These are phyloP conservation scores for Metschnikowia baotianmanensis DNA, from an alignment of 805 yeast genomes.

Conservation along the genomic window DNA sequence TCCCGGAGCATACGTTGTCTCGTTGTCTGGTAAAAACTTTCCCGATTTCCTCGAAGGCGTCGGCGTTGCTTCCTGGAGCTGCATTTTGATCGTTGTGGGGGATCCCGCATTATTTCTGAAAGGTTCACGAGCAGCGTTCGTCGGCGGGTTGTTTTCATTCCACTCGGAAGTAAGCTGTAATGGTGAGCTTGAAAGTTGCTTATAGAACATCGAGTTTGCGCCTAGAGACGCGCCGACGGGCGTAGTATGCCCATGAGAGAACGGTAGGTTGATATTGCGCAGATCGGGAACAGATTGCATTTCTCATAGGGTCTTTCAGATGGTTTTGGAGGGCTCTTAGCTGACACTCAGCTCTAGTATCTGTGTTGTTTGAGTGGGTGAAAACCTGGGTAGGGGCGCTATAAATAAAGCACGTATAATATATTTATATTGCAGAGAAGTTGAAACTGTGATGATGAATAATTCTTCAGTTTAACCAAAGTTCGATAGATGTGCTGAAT, in stretches of 20 bases:
- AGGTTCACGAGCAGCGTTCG: not conserved
- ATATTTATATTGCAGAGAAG: too few relatives aligned
- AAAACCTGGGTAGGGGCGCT: too few relatives aligned
- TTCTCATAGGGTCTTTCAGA: constrained; percentile 1
- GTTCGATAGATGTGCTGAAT: too few relatives aligned
- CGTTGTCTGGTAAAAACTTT: not conserved
- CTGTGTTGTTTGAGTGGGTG: too few relatives aligned
- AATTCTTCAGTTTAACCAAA: too few relatives aligned
- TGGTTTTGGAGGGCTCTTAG: too few relatives aligned
- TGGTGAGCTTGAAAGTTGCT: constrained; percentile 9
- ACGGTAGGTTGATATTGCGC: constrained; percentile 9
- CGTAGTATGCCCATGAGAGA: constrained; percentile 4
- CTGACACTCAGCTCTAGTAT: too few relatives aligned
- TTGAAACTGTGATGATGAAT: too few relatives aligned
- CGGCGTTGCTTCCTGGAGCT: constrained; percentile 6
- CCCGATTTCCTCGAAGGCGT: constrained; percentile 8
- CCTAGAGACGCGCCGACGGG: constrained; percentile 1
- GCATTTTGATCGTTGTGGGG: constrained; percentile 7
- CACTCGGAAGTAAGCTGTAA: constrained; percentile 15
- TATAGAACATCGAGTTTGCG: constrained; percentile 10
- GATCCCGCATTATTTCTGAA: constrained; percentile 2
- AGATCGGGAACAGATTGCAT: constrained; percentile 12
- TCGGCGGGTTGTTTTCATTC: constrained; percentile 8
- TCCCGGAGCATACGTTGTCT: constrained; percentile 3
- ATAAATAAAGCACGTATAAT: too few relatives aligned